Percentiles rank a stretch among this genome's conserved stretches.
phyloP scores from a whole-genome alignment of 768 basidiomycete species.

The Mycena metata region DNA sequence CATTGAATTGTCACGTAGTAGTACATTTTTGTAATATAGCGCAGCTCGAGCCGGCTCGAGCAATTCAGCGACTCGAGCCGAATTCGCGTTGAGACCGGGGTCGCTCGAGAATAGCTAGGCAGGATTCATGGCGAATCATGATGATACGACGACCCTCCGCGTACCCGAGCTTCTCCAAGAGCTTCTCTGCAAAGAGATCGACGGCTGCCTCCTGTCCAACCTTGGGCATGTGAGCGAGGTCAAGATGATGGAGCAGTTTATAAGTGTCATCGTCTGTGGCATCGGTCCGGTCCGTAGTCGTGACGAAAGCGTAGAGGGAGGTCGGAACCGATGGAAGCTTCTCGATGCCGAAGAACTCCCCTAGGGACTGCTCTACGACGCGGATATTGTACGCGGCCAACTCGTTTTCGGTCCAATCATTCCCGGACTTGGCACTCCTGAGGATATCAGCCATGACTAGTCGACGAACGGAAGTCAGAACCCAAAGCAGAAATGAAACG shows the following conservation, averaged over 20 bases:
- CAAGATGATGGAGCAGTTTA: slow-evolving; percentile 39
- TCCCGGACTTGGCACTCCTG: slow-evolving; percentile 37
- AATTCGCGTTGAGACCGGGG: too few relatives aligned
- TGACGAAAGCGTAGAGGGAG: slow-evolving; percentile 30
- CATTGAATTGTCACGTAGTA: too few relatives aligned
- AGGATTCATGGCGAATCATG: slow-evolving; percentile 29
- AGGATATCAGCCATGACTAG: slow-evolving; percentile 35
- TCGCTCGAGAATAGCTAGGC: too few relatives aligned
- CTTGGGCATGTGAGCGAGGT: slow-evolving; percentile 40
- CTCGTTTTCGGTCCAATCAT: slow-evolving; percentile 21
- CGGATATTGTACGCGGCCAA: slow-evolving; percentile 31
- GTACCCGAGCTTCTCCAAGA: slow-evolving; percentile 25
- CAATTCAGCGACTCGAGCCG: too few relatives aligned
- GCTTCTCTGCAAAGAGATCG: slow-evolving; percentile 41
- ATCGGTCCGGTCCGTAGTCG: slow-evolving; percentile 36
- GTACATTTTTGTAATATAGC: too few relatives aligned
- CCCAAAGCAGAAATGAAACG: too few relatives aligned
- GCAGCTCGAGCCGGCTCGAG: too few relatives aligned
- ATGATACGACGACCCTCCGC: slow-evolving; percentile 39
- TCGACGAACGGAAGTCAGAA: too few relatives aligned
- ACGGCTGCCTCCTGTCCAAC: slow-evolving; percentile 44
- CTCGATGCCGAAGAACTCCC: slow-evolving; percentile 41
- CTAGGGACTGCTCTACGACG: slow-evolving; percentile 34
- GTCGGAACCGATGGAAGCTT: slow-evolving; percentile 34
- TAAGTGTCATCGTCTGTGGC: slow-evolving; percentile 41